Base-by-base conservation (phyloP, 163 green algal species). In the Chlorella variabilis region DNA sequence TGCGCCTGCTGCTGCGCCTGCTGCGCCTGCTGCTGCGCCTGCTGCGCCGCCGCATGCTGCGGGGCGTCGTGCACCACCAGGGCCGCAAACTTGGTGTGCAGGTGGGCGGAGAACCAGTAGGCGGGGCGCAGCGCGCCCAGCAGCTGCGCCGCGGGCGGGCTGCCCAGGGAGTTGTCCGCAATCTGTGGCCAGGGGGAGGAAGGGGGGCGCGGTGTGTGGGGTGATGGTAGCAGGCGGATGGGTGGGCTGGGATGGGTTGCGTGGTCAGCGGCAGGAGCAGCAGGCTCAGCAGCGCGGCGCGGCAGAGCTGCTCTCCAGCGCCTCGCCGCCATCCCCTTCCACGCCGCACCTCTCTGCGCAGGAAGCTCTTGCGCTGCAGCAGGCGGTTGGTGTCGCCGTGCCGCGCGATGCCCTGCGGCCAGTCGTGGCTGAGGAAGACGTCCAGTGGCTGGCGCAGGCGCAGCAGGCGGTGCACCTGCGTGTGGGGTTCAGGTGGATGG, bases 381-480 rank as follows among this genome's bases (percentile, higher is more conserved):
- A 99, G 93, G 65, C 73, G 59, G 0, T 78, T 38, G 33, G 81
- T 90, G 91, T 99, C 85, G 34, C 97, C 97, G 80, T 97, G 91
- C n/a, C 88, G 70, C 4, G 89, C 91, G 42, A 99, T 95, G 70
- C 92, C 76, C 76, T 83, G 81, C 20, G 97, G 97, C 97, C 97
- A 99, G 90, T 99, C 97, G 90, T 99, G 97, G 0, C 89, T 96
- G 15, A 99, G 85, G 65, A 98, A 97, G 1, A 99, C 85, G 83
- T 98, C 94, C 59, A 98, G 68, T 1, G 89, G 90, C 75, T 91
- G 69, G 41, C 86, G 75, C 31, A 98, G 82, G 85, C 93, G 90
- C 78, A 87, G 23, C 61, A 99, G 87, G 56, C 91, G 88, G 81
- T 93, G 93, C 54, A 98, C 96, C 29, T 80, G 42, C 54, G 15